Conservation (phyloP, 1,284 basidiomycete species). For the Trichosporon inkin region DNA sequence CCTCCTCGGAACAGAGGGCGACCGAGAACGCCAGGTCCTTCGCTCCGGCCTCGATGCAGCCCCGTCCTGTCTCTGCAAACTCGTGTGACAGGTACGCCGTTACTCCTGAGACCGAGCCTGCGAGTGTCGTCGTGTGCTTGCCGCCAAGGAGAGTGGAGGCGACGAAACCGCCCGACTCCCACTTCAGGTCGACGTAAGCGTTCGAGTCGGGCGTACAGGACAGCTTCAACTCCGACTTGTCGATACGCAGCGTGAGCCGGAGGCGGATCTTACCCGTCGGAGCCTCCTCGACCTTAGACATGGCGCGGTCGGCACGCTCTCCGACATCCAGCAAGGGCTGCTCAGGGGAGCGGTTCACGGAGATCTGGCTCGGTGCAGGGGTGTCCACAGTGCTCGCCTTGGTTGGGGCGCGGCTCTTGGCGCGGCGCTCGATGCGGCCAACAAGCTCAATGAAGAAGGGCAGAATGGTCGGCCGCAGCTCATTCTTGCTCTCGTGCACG, state of each 20-base stretch:
- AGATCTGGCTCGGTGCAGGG: neutral
- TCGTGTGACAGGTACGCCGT: conserved; percentile 69
- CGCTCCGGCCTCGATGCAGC: conserved; percentile 42
- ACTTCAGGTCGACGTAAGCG: conserved; percentile 75
- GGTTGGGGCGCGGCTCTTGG: conserved; percentile 12
- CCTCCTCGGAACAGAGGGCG: conserved; percentile 21
- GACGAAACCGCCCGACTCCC: conserved; percentile 87
- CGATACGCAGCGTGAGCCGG: conserved; percentile 76
- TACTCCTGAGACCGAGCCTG: conserved; percentile 72
- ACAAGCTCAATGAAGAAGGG: conserved; percentile 68
- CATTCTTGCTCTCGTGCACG: conserved; percentile 80
- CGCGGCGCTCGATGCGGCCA: conserved; percentile 30
- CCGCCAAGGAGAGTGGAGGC: conserved; percentile 68
- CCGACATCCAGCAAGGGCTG: neutral
- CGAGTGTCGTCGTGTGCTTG: conserved; percentile 61
- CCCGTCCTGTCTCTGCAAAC: conserved; percentile 49
- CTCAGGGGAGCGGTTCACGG: neutral
- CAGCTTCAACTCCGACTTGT: conserved; percentile 74
- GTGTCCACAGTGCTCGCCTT: neutral
- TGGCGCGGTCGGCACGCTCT: conserved; percentile 23
- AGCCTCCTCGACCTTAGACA: conserved; percentile 13
- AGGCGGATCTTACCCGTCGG: conserved; percentile 28
- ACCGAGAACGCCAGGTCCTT: conserved; percentile 45
- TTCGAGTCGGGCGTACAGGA: conserved; percentile 85
- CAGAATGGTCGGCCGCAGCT: conserved; percentile 69